Percentiles rank a stretch among this genome's conserved stretches.
These are phyloP conservation scores for Talaromyces sp. DNA, from an alignment of 2,329 filamentous ascomycete genomes.

Conservation along the genomic window DNA sequence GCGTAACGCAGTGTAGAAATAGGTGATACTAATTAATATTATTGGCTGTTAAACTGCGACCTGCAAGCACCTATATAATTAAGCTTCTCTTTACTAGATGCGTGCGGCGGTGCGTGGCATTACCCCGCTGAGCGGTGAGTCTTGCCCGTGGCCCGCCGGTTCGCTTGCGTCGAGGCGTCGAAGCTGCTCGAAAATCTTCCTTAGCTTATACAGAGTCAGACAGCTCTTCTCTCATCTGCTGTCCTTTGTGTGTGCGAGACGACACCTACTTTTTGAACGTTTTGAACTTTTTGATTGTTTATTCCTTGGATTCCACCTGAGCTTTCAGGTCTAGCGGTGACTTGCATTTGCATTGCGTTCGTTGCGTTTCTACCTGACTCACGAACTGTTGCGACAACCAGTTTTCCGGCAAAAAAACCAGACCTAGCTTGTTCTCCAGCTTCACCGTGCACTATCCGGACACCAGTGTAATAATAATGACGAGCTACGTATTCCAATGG, in stretches of 20 bases:
- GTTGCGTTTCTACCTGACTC: background rate
- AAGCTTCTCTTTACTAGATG: too few species aligned
- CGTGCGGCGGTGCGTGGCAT: background rate
- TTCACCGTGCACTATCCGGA: background rate
- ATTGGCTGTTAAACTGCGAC: too few species aligned
- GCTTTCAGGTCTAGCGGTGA: background rate
- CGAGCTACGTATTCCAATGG: conserved; percentile 34
- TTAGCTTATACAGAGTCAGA: too few species aligned
- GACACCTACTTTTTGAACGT: background rate
- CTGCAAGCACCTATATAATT: too few species aligned
- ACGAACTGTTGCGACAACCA: background rate
- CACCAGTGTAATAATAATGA: conserved; percentile 18
- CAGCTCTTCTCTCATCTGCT: background rate
- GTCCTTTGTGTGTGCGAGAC: background rate
- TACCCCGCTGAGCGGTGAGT: background rate
- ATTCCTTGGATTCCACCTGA: background rate
- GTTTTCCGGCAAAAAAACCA: background rate
- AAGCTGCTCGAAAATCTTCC: background rate
- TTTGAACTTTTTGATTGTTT: too few species aligned
- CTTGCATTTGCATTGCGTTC: background rate
- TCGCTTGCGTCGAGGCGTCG: conserved; percentile 23
- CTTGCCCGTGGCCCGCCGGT: conserved; percentile 21
- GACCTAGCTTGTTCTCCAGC: background rate
- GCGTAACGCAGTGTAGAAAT: too few species aligned
- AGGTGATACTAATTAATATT: too few species aligned